A percentile compares a stretch with the other conserved stretches of the same genome.
phyloP scores from a whole-genome alignment of 768 basidiomycete genomes.

The Lentinula aciculospora region DNA sequence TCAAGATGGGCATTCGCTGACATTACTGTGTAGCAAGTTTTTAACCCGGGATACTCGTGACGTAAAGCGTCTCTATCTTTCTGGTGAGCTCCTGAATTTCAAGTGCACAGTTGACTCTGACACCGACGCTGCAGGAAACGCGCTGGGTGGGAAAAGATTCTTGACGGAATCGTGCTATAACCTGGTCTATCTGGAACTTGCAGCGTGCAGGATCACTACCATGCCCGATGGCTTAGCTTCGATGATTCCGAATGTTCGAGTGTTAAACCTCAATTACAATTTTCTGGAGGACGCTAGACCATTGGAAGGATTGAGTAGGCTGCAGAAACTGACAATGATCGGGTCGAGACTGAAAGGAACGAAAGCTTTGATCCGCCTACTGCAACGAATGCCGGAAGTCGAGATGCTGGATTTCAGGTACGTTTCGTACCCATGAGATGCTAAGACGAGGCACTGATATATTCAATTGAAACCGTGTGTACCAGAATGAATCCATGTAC shows the following conservation, averaged over 20 bases:
- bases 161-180: constrained; percentile 78
- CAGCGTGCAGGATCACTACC: constrained; percentile 71
- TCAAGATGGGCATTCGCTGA: constrained; percentile 11
- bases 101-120: constrained; percentile 8
- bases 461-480: constrained; percentile 6
- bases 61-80: constrained; percentile 91
- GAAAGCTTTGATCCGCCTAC: constrained; percentile 64
- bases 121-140: constrained; percentile 53
- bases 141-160: constrained; percentile 49
- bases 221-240: constrained; percentile 66
- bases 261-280: constrained; percentile 96
- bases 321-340: constrained; percentile 83
- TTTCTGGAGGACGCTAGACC: constrained; percentile 72
- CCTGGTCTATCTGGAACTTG: constrained; percentile 87
- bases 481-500: constrained; percentile 92
- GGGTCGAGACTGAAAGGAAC: constrained; percentile 77
- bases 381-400: constrained; percentile 69
- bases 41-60: constrained; percentile 76
- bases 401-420: constrained; percentile 93
- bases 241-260: constrained; percentile 79
- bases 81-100: constrained; percentile 51
- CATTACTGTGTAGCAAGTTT: constrained; percentile 27
- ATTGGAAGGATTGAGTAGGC: constrained; percentile 65
- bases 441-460: constrained; percentile 4
- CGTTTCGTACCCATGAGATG: constrained; percentile 18